Percentiles rank a stretch among this genome's conserved stretches.
Conservation (phyloP, 2,329 filamentous ascomycete species). For the Gaeumannomyces tritici region DNA sequence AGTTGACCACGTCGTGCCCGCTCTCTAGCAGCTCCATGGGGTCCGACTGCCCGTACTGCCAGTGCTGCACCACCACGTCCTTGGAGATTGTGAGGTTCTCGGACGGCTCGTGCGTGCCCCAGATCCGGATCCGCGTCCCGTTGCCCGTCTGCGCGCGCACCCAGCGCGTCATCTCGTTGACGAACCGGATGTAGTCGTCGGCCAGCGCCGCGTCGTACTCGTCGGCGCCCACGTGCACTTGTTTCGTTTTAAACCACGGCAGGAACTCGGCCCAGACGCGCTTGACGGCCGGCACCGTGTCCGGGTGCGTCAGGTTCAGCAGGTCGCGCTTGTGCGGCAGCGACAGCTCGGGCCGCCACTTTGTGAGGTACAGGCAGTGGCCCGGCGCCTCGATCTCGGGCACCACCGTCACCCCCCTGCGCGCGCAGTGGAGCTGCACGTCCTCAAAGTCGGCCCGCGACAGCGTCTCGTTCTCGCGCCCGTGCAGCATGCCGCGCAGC, state of each 20-base stretch:
- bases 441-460: constrained; percentile 37
- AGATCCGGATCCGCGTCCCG: constrained; percentile 33
- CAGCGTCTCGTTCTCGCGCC: constrained; percentile 44
- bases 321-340: constrained; percentile 25
- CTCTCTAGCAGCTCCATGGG: constrained; percentile 31
- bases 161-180: constrained; percentile 40
- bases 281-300: constrained; percentile 41
- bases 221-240: constrained; percentile 46
- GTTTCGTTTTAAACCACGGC: constrained; percentile 45
- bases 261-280: constrained; percentile 42
- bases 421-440: constrained; percentile 40
- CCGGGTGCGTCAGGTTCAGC: constrained; percentile 44
- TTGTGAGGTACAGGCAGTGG: constrained; percentile 43
- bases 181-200: constrained; percentile 40
- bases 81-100: constrained; percentile 19
- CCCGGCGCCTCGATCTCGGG: constrained; percentile 52
- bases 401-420: constrained; percentile 45
- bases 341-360: constrained; percentile 48
- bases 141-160: constrained; percentile 16
- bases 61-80: constrained; percentile 43
- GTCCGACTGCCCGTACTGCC: constrained; percentile 43
- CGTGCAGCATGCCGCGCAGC: constrained; percentile 37
- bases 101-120: constrained; percentile 43
- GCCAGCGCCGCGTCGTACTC: constrained; percentile 33
- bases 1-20: constrained; percentile 41